Conservation (phyloP, 2,329 filamentous ascomycete species). For the Tricladium varicosporioides region DNA sequence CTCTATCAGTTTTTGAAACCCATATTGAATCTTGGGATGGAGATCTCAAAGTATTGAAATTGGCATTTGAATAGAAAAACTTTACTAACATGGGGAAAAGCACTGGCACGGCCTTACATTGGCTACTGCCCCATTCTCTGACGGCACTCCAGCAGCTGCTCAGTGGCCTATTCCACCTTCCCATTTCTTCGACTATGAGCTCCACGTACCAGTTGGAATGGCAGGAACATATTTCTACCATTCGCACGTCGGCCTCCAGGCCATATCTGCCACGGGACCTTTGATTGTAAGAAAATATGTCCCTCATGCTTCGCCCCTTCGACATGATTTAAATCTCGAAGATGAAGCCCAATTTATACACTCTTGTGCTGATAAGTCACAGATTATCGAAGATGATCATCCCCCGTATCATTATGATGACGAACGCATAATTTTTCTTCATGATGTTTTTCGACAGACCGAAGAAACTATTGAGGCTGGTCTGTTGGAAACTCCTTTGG, state of each 20-base stretch:
- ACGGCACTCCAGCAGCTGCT: slow-evolving; percentile 45
- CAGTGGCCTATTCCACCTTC: slow-evolving; percentile 51
- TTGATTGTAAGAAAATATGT: slow-evolving; percentile 45
- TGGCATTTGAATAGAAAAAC: too few species aligned
- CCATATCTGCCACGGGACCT: slow-evolving; percentile 44
- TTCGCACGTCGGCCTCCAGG: slow-evolving; percentile 52
- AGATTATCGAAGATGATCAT: neutral
- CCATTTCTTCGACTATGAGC: slow-evolving; percentile 54
- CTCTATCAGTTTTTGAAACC: too few species aligned
- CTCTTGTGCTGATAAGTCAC: too few species aligned
- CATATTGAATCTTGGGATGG: too few species aligned
- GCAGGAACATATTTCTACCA: slow-evolving; percentile 57
- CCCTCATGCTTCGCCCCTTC: too few species aligned
- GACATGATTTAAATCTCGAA: too few species aligned
- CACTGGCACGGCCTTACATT: slow-evolving; percentile 20
- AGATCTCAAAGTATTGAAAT: too few species aligned
- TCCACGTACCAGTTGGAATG: slow-evolving; percentile 40
- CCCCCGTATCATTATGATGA: slow-evolving; percentile 62
- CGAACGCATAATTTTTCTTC: slow-evolving; percentile 53
- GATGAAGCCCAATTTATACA: too few species aligned
- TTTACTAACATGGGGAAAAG: neutral
- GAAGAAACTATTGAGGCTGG: slow-evolving; percentile 51
- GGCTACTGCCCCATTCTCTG: slow-evolving; percentile 26
- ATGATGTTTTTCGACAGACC: slow-evolving; percentile 55
- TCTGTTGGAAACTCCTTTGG: slow-evolving; percentile 47